Evolutionary conservation across 345 rosid genomes (phyloP).

Genomic region (Turritis glabra): DNA sequence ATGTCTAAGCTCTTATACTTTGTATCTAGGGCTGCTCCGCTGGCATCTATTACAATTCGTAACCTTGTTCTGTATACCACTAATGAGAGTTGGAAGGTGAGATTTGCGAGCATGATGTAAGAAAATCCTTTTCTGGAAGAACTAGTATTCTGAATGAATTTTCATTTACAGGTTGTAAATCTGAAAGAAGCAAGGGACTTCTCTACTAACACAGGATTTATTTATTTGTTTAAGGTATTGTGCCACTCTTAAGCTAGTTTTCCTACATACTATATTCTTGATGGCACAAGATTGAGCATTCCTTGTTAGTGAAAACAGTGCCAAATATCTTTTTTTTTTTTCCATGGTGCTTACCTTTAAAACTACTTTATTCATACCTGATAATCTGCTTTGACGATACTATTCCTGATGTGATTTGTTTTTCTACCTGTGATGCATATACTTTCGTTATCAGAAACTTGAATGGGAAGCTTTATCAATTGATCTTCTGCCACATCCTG

Average conservation of each 20-base stretch:
- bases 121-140: neutral
- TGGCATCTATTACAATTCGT: conserved; percentile 90
- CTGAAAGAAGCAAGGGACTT: conserved; percentile 98
- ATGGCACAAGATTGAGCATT: conserved; percentile 15
- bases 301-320: neutral
- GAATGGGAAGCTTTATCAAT: conserved; percentile 97
- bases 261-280: conserved; percentile 14
- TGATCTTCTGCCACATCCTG: conserved; percentile 99
- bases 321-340: neutral
- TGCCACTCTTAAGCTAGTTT: conserved; percentile 4
- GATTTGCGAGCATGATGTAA: conserved; percentile 4
- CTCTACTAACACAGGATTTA: conserved; percentile 67
- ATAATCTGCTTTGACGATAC: conserved; percentile 6
- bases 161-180: conserved; percentile 68
- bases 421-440: conserved; percentile 39
- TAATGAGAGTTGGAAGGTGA: conserved; percentile 96
- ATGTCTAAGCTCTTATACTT: conserved; percentile 28
- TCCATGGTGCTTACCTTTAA: neutral
- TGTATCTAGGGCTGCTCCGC: conserved; percentile 80
- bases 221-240: conserved; percentile 90
- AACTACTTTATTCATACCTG: conserved; percentile 19
- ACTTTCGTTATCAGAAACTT: conserved; percentile 72
- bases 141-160: conserved; percentile 10
- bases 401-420: conserved; percentile 18
- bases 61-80: conserved; percentile 83